phyloP scores from a whole-genome alignment of 345 rosid genomes.

The Boechera retrofracta region DNA sequence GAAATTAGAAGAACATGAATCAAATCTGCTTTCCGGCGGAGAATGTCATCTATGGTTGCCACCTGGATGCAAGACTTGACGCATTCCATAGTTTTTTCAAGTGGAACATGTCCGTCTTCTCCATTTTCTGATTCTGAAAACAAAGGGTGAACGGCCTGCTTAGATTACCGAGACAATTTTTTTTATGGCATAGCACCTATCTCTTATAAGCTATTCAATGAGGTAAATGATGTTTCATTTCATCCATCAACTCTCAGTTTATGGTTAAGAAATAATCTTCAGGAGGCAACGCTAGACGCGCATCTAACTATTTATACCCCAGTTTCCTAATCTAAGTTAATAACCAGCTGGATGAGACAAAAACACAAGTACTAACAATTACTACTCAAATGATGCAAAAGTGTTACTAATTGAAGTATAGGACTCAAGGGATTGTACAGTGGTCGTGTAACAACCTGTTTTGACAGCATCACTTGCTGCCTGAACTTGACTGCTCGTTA shows the following conservation, averaged over 20 bases:
- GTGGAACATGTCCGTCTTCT: slow-evolving; percentile 61
- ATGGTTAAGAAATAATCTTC: not conserved
- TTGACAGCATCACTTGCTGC: slow-evolving; percentile 54
- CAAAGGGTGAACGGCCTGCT: slow-evolving; percentile 13
- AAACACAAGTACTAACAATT: not conserved
- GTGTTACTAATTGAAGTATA: not conserved
- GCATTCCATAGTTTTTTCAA: slow-evolving; percentile 73
- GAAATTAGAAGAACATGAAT: slow-evolving; percentile 54
- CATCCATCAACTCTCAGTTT: slow-evolving; percentile 6
- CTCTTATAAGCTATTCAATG: slow-evolving; percentile 16
- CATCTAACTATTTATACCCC: not conserved
- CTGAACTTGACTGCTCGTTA: slow-evolving; percentile 50
- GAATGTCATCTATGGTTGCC: slow-evolving; percentile 63
- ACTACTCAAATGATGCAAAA: slow-evolving; percentile 27
- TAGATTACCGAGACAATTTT: slow-evolving; percentile 23
- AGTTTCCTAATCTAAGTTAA: slow-evolving; percentile 22
- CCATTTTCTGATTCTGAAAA: slow-evolving; percentile 60
- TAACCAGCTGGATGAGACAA: slow-evolving; percentile 13
- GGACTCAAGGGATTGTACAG: not conserved
- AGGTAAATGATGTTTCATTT: slow-evolving; percentile 12
- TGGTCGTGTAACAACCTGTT: slow-evolving; percentile 59
- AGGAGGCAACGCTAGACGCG: not conserved
- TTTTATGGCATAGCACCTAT: slow-evolving; percentile 1
- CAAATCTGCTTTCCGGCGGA: slow-evolving; percentile 61
- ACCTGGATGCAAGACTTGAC: slow-evolving; percentile 66